phyloP scores from a whole-genome alignment of 2,329 filamentous ascomycete genomes.

The Pleochaeta shiraiana region DNA sequence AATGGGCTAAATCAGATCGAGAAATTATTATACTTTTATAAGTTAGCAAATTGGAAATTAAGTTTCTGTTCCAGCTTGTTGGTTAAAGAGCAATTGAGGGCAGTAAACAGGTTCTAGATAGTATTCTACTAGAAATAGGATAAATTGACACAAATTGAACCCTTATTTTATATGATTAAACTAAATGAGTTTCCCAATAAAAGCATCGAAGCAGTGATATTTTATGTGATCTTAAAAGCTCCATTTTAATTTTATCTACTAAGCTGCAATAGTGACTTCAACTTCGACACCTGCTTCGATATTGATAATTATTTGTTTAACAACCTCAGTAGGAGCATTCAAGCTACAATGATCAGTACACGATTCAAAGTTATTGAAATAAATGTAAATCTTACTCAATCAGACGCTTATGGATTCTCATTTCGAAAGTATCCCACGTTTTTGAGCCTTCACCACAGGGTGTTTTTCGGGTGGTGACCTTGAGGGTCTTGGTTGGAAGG shows the following conservation, averaged over 20 bases:
- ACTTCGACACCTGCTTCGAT: constrained; percentile 88
- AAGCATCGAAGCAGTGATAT: too few species aligned
- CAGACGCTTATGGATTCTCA: constrained; percentile 98
- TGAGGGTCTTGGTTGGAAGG: constrained; percentile 90
- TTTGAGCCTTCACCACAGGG: constrained; percentile 99
- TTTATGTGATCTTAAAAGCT: too few species aligned
- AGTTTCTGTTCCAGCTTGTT: too few species aligned
- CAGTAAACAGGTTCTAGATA: too few species aligned
- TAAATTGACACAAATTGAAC: too few species aligned
- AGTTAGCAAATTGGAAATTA: too few species aligned
- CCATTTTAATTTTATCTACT: not conserved
- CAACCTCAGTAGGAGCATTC: constrained; percentile 91
- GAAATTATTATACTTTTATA: too few species aligned
- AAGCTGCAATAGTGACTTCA: constrained; percentile 79
- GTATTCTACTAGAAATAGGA: too few species aligned
- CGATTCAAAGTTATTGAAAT: not conserved
- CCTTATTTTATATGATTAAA: too few species aligned
- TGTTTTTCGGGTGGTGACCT: constrained; percentile 68
- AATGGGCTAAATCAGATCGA: too few species aligned
- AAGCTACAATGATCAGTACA: constrained; percentile 29
- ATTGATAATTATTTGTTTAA: constrained; percentile 95
- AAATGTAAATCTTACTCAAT: constrained; percentile 44
- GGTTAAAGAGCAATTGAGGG: too few species aligned
- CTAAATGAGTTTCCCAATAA: too few species aligned
- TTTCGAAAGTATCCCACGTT: constrained; percentile 98